Evolutionary conservation across 225 moss, liverwort and hornwort genomes (phyloP), one percentile per base, ranked within the genome.

Genomic region (Sphagnum tenellum): DNA sequence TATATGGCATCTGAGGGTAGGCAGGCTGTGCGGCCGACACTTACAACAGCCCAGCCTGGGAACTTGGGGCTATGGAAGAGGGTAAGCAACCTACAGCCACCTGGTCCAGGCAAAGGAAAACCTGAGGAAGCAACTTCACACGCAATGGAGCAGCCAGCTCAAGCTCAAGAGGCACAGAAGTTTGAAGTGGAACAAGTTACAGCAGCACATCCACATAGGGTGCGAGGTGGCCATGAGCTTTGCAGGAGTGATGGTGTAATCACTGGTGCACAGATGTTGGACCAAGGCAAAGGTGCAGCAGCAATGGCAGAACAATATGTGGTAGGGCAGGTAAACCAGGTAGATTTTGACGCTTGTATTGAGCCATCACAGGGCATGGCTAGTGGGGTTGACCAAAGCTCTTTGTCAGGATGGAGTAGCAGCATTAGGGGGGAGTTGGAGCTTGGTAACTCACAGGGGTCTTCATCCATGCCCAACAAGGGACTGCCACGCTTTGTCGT

Each of bases 41-140:
- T 61, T 48, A 51, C 44, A 58, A 4, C 60, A 47, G 29, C 0
- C 29, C 77, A 72, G 45, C 46, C 65, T 46, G 68, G 69, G 59
- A 74, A 73, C 50, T 66, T 67, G 61, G 77, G 74, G 56, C 56
- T 74, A 8, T 79, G 81, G 84, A 78, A 67, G 29, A 46, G 76
- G 4, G 56, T 69, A 50, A 70, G 74, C 69, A 78, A 75, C 68
- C 8, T 72, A 62, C 81, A 77, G 72, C 47, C 66, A 9, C 71
- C 74, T 66, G 76, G 79, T 62, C 73, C 64, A 48, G 70, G 52
- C 9, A 72, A 83, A 74, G 62, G 66, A 46, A 70, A 76, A 50
- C 59, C 69, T 59, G 72, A 59, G 7, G 74, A 72, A 45, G 78
- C 79, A 70, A 61, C 65, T 62, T 65, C 66, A 2, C 63, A 62